Evolutionary conservation across 2,329 filamentous ascomycete genomes (phyloP).

Genomic region (Polytolypa hystricis): DNA sequence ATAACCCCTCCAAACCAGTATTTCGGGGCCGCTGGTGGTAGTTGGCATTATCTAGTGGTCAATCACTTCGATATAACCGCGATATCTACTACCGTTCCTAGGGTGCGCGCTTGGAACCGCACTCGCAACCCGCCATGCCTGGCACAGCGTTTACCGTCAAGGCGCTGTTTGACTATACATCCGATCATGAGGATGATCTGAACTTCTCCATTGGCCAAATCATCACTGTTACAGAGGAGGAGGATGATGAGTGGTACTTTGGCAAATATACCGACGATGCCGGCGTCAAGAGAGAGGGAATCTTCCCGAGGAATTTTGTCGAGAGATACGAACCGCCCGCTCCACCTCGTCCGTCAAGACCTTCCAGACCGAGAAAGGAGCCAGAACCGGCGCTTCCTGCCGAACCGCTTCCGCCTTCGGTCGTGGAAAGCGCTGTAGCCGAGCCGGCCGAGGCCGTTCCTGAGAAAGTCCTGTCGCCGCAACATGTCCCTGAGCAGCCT

Average conservation of each 20-base stretch:
- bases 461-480: conserved; percentile 21
- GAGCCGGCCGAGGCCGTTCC: conserved; percentile 20
- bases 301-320: conserved; percentile 95
- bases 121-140: too few relatives aligned
- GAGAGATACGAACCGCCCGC: conserved; percentile 88
- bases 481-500: conserved; percentile 13
- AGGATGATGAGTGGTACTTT: conserved; percentile 88
- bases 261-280: conserved; percentile 73
- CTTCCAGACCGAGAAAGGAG: conserved; percentile 57
- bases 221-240: conserved; percentile 85
- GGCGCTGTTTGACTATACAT: conserved; percentile 88
- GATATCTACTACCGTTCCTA: too few relatives aligned
- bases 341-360: conserved; percentile 71
- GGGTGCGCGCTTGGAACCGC: too few relatives aligned
- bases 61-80: too few relatives aligned
- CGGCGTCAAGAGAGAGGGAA: conserved; percentile 67
- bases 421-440: conserved; percentile 21
- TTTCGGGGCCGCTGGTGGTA: too few relatives aligned
- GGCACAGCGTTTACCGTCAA: conserved; percentile 78
- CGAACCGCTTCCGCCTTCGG: conserved; percentile 18
- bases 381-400: conserved; percentile 30
- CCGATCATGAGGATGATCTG: conserved; percentile 88
- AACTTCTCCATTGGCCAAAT: conserved; percentile 75
- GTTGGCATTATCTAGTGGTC: too few relatives aligned
- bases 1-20: too few relatives aligned